Base-by-base conservation (phyloP, 257 asterid genomes). In the Ehretia macrophylla region DNA sequence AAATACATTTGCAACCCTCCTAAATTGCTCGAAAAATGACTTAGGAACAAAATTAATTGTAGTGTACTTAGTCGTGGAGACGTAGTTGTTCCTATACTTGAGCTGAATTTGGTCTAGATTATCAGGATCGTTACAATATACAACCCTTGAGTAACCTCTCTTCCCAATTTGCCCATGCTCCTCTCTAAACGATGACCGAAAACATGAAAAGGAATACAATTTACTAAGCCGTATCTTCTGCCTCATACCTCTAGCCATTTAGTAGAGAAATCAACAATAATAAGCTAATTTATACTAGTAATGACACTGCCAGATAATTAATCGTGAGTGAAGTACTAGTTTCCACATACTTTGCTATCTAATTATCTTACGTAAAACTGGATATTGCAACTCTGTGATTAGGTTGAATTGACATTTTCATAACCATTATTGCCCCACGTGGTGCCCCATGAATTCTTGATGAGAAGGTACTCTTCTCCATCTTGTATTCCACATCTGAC, bases 1-100 rank as follows among this genome's bases (percentile, higher is more conserved):
- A 92, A 92, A 63, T 92, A 92, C 63, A 65, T 88, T 92, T 46
- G 99, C 99, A 22, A 88, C 99, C 79, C 97, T 83, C 84, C 99
- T 81, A 75, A 92, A 88, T 72, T 92, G 99, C 88, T 92, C 99
- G 42, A 92, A 92, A 69, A 92, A 72, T 22, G 99, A 86, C 66
- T 92, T 88, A 5, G 99, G 99, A 4, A 92, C 56, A 67, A 92
- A 92, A 83, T 86, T 92, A 59, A 81, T 1, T 0, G 80, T 87
- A 17, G 80, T 92, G 59, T 88, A 92, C 77, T 92, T 92, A 1
- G 99, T 92, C 14, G 99, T 92, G 22, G 95, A 89, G 32, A 92
- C 97, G 50, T 92, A 83, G 68, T 92, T 92, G 40, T 77, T 68
- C 74, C 80, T 58, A 64, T 92, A 88, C 59, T 76, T 73, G 10